phyloP scores from a whole-genome alignment of 768 basidiomycete species.

The Xanthoconium stramineum region DNA sequence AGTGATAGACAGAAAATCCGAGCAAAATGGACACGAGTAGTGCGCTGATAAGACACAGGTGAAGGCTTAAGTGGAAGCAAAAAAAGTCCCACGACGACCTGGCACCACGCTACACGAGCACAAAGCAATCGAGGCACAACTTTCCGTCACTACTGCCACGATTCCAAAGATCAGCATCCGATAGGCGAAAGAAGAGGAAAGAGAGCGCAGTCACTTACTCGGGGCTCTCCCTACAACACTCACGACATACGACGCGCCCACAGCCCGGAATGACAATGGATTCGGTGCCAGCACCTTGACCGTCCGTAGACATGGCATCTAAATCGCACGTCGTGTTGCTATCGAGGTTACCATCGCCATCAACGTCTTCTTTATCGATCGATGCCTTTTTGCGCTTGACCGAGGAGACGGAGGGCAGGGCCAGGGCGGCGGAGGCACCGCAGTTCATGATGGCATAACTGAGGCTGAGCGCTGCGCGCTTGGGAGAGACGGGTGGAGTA shows the following conservation, averaged over 20 bases:
- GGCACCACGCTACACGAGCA: constrained; percentile 14
- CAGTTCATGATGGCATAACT: constrained; percentile 23
- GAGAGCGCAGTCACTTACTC: constrained; percentile 27
- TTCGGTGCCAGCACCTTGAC: constrained; percentile 1
- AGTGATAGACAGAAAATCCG: neutral
- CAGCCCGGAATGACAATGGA: constrained; percentile 29
- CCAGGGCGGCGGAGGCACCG: neutral
- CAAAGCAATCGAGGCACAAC: constrained; percentile 31
- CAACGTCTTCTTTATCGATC: constrained; percentile 21
- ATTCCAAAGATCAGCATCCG: constrained; percentile 6
- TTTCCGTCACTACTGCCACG: constrained; percentile 26
- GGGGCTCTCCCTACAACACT: constrained; percentile 35
- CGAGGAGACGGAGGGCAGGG: neutral
- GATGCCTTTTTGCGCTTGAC: constrained; percentile 30
- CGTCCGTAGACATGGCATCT: neutral
- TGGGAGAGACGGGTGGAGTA: constrained; percentile 22
- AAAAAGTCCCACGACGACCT: neutral
- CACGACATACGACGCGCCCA: constrained; percentile 34
- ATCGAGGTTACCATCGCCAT: constrained; percentile 4
- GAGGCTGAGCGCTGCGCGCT: constrained; percentile 27
- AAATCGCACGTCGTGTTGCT: neutral
- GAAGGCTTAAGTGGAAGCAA: neutral
- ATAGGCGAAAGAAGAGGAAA: neutral
- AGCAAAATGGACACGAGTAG: neutral
- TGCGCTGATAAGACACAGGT: neutral